These are phyloP conservation scores for Yamadazyma dushanensis DNA, from an alignment of 1,139 yeast species.

Conservation along the genomic window DNA sequence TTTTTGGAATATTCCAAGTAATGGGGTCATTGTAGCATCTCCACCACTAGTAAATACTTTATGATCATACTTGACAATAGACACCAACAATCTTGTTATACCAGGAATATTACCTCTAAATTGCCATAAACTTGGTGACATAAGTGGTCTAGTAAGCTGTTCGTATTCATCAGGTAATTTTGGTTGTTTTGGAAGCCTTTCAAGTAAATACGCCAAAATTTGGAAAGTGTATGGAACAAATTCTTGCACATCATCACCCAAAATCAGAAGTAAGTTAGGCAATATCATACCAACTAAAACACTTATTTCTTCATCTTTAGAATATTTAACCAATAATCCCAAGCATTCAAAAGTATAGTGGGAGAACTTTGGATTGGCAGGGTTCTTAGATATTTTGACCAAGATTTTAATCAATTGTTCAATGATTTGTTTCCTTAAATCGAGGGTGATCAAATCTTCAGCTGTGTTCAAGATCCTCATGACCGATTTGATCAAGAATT, in stretches of 20 bases:
- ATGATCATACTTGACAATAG: constrained; percentile 68
- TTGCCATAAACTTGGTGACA: constrained; percentile 93
- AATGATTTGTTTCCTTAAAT: constrained; percentile 48
- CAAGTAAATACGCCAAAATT: constrained; percentile 75
- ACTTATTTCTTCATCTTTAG: constrained; percentile 27
- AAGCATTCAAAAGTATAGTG: constrained; percentile 90
- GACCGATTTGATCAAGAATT: constrained; percentile 82
- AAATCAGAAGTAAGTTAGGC: constrained; percentile 65
- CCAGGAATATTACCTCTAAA: constrained; percentile 92
- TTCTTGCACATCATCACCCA: constrained; percentile 88
- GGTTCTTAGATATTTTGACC: constrained; percentile 75
- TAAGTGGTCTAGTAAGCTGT: constrained; percentile 72
- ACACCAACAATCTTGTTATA: constrained; percentile 72
- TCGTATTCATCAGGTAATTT: constrained; percentile 62
- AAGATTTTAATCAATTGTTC: constrained; percentile 71
- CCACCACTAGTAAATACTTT: constrained; percentile 39
- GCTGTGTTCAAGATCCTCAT: constrained; percentile 81
- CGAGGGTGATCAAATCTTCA: constrained; percentile 55
- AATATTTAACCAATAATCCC: constrained; percentile 67
- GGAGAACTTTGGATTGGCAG: constrained; percentile 91
- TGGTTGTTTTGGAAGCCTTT: constrained; percentile 50
- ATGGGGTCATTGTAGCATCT: constrained; percentile 60
- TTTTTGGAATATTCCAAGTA: constrained; percentile 95
- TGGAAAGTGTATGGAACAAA: constrained; percentile 93
- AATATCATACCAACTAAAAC: constrained; percentile 56